Evolutionary conservation across 768 basidiomycete genomes (phyloP), one percentile per base, ranked within the genome.

Genomic region (Gloeophyllum trabeum): DNA sequence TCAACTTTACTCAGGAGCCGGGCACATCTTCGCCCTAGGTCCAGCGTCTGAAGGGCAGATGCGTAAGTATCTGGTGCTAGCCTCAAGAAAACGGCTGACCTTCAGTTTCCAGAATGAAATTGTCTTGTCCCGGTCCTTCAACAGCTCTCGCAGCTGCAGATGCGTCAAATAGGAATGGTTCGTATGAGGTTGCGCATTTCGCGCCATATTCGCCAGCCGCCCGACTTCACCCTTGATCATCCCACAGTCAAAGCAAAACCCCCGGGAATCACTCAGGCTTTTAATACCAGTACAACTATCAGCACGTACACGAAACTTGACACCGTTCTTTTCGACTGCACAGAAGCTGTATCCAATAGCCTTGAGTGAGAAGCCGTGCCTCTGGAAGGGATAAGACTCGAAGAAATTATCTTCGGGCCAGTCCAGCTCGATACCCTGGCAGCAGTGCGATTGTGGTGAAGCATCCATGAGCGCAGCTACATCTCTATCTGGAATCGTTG

Each of bases 351-450:
- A 46, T 6, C 46, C 46, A 14, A 39, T 41, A 20, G 20, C n/a
- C 13, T 14, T 4, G 13, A 18, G 5, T 4, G 4, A 14, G 40
- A 14, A 41, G 5, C 32, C 42, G 22, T 46, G 45, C 5, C 41
- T 40, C 21, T 46, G 45, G 13, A 34, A 46, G 13, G 45, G 45
- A 23, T 46, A 46, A 6, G 42, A 32, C 20, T 19, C 5, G 35
- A 35, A 46, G 13, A 43, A 14, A 28, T 36, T 6, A 21, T 35
- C 19, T 6, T 6, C 5, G 4, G 45, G 45, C 45, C 45, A 46
- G 13, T 23, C 23, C 5, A 46, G 35, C 5, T 5, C 10, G 14
- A 46, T 42, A 13, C 45, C 45, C 14, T 28, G 45, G 24, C 45
- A 46, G 5, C 28, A 16, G 28, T 16, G 28, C 10, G 28, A 16